Conservation (phyloP, 1,284 basidiomycete species). For the Ceratobasidium sp. region DNA sequence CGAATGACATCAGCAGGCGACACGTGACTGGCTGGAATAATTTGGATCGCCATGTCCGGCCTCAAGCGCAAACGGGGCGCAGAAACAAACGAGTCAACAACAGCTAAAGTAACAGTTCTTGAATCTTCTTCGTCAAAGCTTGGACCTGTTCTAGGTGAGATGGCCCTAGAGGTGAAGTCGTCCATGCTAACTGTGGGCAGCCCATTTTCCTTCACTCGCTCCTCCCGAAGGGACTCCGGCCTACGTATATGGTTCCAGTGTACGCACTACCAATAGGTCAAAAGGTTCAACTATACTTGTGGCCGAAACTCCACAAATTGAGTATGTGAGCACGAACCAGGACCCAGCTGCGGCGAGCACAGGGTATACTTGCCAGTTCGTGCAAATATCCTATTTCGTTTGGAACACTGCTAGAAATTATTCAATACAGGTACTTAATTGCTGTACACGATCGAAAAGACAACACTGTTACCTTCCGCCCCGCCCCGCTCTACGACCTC, state of each 20-base stretch:
- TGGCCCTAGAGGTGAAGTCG: slow-evolving; percentile 49
- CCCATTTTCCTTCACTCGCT: slow-evolving; percentile 78
- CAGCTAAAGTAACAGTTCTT: slow-evolving; percentile 60
- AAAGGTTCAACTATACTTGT: slow-evolving; percentile 68
- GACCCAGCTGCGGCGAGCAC: slow-evolving; percentile 62
- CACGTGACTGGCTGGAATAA: slow-evolving; percentile 38
- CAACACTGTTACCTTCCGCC: slow-evolving; percentile 73
- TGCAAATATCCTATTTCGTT: slow-evolving; percentile 44
- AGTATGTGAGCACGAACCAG: slow-evolving; percentile 66
- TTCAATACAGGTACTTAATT: slow-evolving; percentile 75
- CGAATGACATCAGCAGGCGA: neutral
- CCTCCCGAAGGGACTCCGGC: slow-evolving; percentile 74
- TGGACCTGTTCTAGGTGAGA: slow-evolving; percentile 80
- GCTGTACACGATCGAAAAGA: slow-evolving; percentile 80
- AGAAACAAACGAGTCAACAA: slow-evolving; percentile 9
- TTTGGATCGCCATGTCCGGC: slow-evolving; percentile 30
- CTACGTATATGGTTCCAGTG: slow-evolving; percentile 69
- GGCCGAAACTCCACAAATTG: slow-evolving; percentile 76
- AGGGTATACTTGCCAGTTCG: slow-evolving; percentile 64
- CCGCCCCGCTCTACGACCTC: slow-evolving; percentile 79
- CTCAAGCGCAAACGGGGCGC: slow-evolving; percentile 45
- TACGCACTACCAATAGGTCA: slow-evolving; percentile 56
- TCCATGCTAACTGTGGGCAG: slow-evolving; percentile 59
- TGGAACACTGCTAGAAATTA: too few species aligned
- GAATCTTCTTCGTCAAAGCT: slow-evolving; percentile 62